phyloP scores from a whole-genome alignment of 805 yeast genomes.

The Nakazawaea molendinolei region DNA sequence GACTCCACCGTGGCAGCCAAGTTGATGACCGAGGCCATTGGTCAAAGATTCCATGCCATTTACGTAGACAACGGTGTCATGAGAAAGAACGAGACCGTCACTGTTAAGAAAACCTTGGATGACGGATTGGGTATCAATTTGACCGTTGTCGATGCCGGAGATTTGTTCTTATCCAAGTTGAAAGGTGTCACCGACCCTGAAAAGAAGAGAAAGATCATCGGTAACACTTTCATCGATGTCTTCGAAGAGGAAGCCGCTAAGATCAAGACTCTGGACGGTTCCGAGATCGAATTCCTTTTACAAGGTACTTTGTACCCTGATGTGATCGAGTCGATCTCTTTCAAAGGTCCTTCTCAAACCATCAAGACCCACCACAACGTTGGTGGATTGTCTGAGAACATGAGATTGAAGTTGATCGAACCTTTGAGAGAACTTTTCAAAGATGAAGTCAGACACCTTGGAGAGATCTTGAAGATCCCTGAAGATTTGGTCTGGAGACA shows the following conservation, averaged over 20 bases:
- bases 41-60: slow-evolving; percentile 97
- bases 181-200: slow-evolving; percentile 97
- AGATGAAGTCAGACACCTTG: slow-evolving; percentile 96
- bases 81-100: slow-evolving; percentile 88
- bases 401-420: slow-evolving; percentile 97
- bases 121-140: slow-evolving; percentile 93
- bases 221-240: slow-evolving; percentile 94
- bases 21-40: slow-evolving; percentile 96
- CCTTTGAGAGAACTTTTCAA: slow-evolving; percentile 98
- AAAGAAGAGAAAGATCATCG: slow-evolving; percentile 97
- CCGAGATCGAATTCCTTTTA: slow-evolving; percentile 84
- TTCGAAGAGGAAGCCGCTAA: slow-evolving; percentile 94
- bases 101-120: slow-evolving; percentile 81
- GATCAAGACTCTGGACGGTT: slow-evolving; percentile 83
- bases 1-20: slow-evolving; percentile 99
- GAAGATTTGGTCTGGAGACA: slow-evolving; percentile 99
- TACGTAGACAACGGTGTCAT: slow-evolving; percentile 97
- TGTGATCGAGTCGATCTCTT: slow-evolving; percentile 95
- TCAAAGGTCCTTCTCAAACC: slow-evolving; percentile 99
- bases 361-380: slow-evolving; percentile 99
- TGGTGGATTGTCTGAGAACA: slow-evolving; percentile 95
- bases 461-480: slow-evolving; percentile 91
- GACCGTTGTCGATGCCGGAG: slow-evolving; percentile 91
- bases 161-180: slow-evolving; percentile 77
- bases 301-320: slow-evolving; percentile 99